Evolutionary conservation across 805 yeast genomes (phyloP).

Genomic region (Spathaspora girioi): DNA sequence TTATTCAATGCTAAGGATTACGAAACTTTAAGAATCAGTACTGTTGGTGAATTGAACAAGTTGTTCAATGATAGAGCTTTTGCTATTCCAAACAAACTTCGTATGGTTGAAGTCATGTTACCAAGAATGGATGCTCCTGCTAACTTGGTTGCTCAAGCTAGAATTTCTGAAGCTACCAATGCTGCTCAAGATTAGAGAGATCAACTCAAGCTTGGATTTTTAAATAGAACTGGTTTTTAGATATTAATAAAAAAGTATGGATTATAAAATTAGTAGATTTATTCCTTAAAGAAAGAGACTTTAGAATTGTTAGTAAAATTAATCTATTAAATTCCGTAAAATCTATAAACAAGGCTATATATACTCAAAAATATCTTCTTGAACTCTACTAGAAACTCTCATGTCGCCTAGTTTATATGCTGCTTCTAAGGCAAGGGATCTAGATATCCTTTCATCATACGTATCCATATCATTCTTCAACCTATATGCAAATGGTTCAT

Average conservation of each 20-base stretch:
- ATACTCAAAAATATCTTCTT: background rate
- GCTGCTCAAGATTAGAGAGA: background rate
- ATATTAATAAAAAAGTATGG: background rate
- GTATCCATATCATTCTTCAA: conserved; percentile 16
- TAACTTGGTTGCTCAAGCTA: conserved; percentile 45
- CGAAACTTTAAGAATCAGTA: conserved; percentile 52
- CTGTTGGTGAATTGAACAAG: conserved; percentile 56
- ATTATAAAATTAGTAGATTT: background rate
- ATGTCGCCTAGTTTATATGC: conserved; percentile 7
- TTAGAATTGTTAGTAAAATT: no score
- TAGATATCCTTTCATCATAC: conserved; percentile 25
- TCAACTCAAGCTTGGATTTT: no score
- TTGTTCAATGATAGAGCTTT: conserved; percentile 46
- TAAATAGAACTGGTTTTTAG: background rate
- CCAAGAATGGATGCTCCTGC: conserved; percentile 71
- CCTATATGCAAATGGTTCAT: conserved; percentile 24
- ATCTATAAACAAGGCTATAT: background rate
- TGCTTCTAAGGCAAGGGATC: conserved; percentile 15
- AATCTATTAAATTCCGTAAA: background rate
- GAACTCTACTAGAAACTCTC: background rate
- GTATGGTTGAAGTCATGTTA: conserved; percentile 67
- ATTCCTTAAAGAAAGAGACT: no score
- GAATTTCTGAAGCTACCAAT: conserved; percentile 21
- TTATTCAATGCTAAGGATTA: conserved; percentile 59
- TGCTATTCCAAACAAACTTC: conserved; percentile 54